Conservation (phyloP, 768 basidiomycete genomes). For the Serpula lacrymans region DNA sequence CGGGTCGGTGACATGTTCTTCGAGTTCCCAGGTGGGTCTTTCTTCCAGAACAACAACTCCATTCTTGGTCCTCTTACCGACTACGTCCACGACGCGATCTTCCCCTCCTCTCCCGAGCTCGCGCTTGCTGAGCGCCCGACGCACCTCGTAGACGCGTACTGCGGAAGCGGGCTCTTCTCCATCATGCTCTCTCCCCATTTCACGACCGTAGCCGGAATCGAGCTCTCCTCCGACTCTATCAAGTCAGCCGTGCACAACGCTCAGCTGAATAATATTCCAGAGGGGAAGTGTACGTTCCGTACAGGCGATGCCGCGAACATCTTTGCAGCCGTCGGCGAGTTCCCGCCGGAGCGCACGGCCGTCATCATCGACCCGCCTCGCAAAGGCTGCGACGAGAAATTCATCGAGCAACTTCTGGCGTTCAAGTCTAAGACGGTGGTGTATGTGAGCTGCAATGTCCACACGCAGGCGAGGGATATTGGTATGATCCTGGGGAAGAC, state of each 20-base stretch:
- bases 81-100: conserved; percentile 78
- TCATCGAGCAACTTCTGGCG: conserved; percentile 70
- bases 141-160: conserved; percentile 95
- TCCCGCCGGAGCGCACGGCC: conserved; percentile 64
- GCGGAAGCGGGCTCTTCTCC: conserved; percentile 85
- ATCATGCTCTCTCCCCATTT: conserved; percentile 80
- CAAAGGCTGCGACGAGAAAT: conserved; percentile 86
- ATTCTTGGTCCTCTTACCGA: conserved; percentile 81
- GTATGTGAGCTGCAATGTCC: conserved; percentile 95
- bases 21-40: conserved; percentile 82
- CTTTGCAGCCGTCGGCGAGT: conserved; percentile 62
- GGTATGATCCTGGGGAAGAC: conserved; percentile 56
- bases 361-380: conserved; percentile 89
- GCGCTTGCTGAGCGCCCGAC: conserved; percentile 39
- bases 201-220: conserved; percentile 79
- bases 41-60: conserved; percentile 99
- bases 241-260: conserved; percentile 66
- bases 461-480: conserved; percentile 87
- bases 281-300: conserved; percentile 59
- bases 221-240: conserved; percentile 75
- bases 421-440: conserved; percentile 71
- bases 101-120: conserved; percentile 27
- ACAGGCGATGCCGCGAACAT: conserved; percentile 87
- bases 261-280: conserved; percentile 53
- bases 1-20: conserved; percentile 78